Evolutionary conservation across 2,329 filamentous ascomycete species (phyloP).

Genomic region (Aspergillus ustus): DNA sequence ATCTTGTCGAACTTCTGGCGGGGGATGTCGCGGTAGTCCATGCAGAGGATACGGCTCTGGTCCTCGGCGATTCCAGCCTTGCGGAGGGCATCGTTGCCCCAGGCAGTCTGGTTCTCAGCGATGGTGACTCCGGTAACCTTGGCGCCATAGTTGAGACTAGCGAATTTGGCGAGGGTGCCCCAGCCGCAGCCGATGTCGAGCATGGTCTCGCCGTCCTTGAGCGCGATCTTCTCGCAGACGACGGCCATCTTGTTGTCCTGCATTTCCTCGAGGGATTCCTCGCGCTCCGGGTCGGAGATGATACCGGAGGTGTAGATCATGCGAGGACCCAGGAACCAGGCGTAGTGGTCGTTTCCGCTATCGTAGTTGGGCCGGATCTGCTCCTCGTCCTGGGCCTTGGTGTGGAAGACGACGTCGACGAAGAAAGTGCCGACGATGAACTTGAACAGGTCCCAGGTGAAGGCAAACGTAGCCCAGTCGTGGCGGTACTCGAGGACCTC

Average conservation of each 20-base stretch:
- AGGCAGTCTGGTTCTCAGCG: slow-evolving; percentile 93
- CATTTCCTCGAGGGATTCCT: slow-evolving; percentile 91
- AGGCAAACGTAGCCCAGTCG: slow-evolving; percentile 94
- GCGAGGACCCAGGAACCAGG: slow-evolving; percentile 95
- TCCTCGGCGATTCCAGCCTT: slow-evolving; percentile 80
- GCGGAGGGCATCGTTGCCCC: slow-evolving; percentile 89
- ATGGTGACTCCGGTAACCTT: slow-evolving; percentile 88
- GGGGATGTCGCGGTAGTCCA: slow-evolving; percentile 95
- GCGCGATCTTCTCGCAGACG: slow-evolving; percentile 92
- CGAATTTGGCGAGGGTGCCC: slow-evolving; percentile 94
- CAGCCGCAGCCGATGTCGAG: slow-evolving; percentile 98
- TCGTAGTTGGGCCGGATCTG: slow-evolving; percentile 98
- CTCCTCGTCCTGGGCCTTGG: slow-evolving; percentile 92
- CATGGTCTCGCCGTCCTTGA: slow-evolving; percentile 79
- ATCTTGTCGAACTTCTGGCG: slow-evolving; percentile 88
- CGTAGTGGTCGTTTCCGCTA: slow-evolving; percentile 97
- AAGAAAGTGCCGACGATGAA: slow-evolving; percentile 87
- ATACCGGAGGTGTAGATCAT: slow-evolving; percentile 99
- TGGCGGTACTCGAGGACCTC: slow-evolving; percentile 92
- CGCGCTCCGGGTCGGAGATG: slow-evolving; percentile 82
- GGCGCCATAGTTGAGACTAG: slow-evolving; percentile 87
- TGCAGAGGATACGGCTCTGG: slow-evolving; percentile 90
- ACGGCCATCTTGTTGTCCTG: slow-evolving; percentile 97
- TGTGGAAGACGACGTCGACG: slow-evolving; percentile 90
- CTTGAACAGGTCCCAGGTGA: slow-evolving; percentile 83